Evolutionary conservation across 768 basidiomycete species (phyloP).

Genomic region (Neoboletus brunneissimus): DNA sequence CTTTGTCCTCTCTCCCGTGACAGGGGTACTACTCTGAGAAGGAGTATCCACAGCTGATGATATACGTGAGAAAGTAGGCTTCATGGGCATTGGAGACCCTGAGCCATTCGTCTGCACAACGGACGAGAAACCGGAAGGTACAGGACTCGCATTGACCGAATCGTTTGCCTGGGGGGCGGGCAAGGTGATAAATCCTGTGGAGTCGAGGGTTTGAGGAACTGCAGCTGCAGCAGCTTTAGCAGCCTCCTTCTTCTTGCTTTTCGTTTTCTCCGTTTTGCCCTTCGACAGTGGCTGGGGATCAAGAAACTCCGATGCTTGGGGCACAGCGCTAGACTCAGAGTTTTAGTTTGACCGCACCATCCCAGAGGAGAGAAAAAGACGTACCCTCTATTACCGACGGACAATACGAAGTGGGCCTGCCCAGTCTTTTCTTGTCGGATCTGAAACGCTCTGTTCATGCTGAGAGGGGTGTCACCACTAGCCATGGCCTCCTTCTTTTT

Average conservation of each 20-base stretch:
- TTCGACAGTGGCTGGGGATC: conserved; percentile 80
- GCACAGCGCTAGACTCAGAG: conserved; percentile 61
- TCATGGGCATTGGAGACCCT: conserved; percentile 60
- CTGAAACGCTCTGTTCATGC: conserved; percentile 94
- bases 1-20: conserved; percentile 63
- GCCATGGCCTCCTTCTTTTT: conserved; percentile 91
- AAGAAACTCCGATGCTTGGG: conserved; percentile 78
- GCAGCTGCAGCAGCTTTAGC: conserved; percentile 42
- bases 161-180: conserved; percentile 55
- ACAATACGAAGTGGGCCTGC: conserved; percentile 93
- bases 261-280: conserved; percentile 78
- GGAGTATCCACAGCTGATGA: conserved; percentile 54
- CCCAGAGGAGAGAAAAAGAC: conserved; percentile 23
- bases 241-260: conserved; percentile 73
- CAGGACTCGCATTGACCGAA: conserved; percentile 41
- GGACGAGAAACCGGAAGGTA: conserved; percentile 38
- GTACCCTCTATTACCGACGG: conserved; percentile 89
- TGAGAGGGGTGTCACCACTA: conserved; percentile 92
- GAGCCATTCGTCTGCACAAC: conserved; percentile 31
- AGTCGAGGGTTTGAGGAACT: conserved; percentile 45
- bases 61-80: conserved; percentile 77
- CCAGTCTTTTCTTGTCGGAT: conserved; percentile 91
- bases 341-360: conserved; percentile 2
- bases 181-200: conserved; percentile 68
- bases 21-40: conserved; percentile 51